Evolutionary conservation across 129 eudicot genomes (phyloP).

Genomic region (Erigeron canadensis): DNA sequence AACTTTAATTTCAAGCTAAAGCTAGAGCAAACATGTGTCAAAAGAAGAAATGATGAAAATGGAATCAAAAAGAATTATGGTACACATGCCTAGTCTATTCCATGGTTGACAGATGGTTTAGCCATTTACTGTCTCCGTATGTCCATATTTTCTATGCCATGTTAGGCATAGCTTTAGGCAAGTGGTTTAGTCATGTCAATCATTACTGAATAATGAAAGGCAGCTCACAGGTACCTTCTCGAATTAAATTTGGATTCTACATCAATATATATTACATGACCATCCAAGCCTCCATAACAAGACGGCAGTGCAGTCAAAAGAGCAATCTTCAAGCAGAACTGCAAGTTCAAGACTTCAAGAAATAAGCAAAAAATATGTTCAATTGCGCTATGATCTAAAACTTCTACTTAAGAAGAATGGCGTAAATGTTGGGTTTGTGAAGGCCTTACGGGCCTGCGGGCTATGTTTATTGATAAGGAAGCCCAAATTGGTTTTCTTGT

Average conservation of each 20-base stretch:
- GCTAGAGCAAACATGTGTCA: background rate
- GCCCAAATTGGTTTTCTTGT: too few species aligned
- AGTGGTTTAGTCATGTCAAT: too few species aligned
- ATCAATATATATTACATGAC: constrained; percentile 60
- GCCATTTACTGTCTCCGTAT: too few species aligned
- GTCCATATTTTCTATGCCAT: too few species aligned
- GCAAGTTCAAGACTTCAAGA: constrained; percentile 25
- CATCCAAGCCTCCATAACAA: constrained; percentile 60
- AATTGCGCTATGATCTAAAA: background rate
- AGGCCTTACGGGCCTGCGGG: too few species aligned
- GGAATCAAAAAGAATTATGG: background rate
- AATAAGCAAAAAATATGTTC: constrained; percentile 20
- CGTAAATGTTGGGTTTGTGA: too few species aligned
- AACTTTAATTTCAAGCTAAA: background rate
- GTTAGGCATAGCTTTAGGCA: too few species aligned
- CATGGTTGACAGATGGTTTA: too few species aligned
- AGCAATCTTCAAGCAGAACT: constrained; percentile 88
- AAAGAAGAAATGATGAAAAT: background rate
- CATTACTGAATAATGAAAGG: background rate
- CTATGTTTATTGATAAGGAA: too few species aligned
- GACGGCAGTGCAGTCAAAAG: constrained; percentile 63
- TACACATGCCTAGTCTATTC: too few species aligned
- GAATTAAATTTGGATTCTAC: constrained; percentile 65
- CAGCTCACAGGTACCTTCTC: background rate
- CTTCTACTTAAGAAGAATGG: background rate